phyloP scores from a whole-genome alignment of 257 asterid species.

The Solanum pimpinellifolium region DNA sequence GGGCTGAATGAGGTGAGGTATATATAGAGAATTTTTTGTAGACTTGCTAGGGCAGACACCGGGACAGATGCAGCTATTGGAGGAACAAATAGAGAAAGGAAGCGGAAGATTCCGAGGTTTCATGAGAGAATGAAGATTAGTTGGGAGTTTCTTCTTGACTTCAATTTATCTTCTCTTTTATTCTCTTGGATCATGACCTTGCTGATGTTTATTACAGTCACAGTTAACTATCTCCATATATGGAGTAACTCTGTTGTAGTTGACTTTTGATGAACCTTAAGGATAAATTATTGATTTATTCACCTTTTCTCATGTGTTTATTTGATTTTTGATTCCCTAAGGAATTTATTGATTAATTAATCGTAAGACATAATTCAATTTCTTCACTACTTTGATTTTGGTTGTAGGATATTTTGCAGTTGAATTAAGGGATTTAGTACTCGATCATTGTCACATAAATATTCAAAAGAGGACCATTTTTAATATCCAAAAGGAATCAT shows the following conservation, averaged over 20 bases:
- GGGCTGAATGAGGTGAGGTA: neutral
- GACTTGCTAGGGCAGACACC: neutral
- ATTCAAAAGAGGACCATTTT: neutral
- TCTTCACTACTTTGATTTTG: neutral
- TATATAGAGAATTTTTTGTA: neutral
- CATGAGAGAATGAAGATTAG: neutral
- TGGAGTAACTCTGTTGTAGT: neutral
- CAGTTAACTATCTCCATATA: neutral
- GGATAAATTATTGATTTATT: neutral
- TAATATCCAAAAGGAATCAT: neutral
- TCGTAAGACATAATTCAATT: neutral
- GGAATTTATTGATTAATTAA: neutral
- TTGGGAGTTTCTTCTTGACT: neutral
- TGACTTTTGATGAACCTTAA: neutral
- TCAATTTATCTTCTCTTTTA: neutral
- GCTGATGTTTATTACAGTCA: neutral
- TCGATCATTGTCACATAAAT: neutral
- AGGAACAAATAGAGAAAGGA: neutral
- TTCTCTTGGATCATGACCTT: neutral
- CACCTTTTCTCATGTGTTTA: neutral
- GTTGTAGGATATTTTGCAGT: neutral
- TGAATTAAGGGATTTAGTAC: neutral
- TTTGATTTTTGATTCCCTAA: neutral
- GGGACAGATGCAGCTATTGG: neutral
- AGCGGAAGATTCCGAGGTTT: neutral